phyloP scores from a whole-genome alignment of 495 filamentous ascomycete species.

The Thozetella sp. region DNA sequence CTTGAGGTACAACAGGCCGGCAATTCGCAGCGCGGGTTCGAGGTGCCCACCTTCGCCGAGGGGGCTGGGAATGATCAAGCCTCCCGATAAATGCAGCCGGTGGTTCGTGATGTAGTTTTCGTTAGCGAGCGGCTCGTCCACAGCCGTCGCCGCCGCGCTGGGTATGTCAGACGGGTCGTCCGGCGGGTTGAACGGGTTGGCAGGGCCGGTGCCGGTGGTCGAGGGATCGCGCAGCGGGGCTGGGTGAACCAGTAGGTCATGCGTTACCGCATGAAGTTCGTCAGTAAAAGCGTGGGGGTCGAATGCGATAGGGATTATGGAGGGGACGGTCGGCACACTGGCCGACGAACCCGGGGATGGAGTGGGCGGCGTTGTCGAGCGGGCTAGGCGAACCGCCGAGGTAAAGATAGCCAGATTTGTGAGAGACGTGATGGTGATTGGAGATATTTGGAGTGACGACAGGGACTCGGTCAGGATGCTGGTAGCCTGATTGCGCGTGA shows the following conservation, averaged over 20 bases:
- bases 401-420: constrained; percentile 15
- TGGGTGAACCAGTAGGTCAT: constrained; percentile 20
- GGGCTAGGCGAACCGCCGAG: constrained; percentile 14
- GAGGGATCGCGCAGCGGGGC: constrained; percentile 12
- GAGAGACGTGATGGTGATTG: constrained; percentile 10
- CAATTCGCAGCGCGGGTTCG: constrained; percentile 23
- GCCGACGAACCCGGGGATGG: not conserved
- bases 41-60: constrained; percentile 2
- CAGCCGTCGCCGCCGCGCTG: not conserved
- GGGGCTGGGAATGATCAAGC: constrained; percentile 10
- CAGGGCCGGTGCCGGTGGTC: not conserved
- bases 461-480: constrained; percentile 14
- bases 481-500: constrained; percentile 4
- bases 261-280: constrained; percentile 20
- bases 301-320: constrained; percentile 8
- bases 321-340: not conserved
- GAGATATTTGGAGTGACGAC: constrained; percentile 8
- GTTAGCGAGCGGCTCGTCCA: constrained; percentile 4
- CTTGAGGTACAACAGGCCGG: constrained; percentile 21
- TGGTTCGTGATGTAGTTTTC: constrained; percentile 20
- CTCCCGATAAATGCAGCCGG: constrained; percentile 9
- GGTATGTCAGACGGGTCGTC: not conserved
- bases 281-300: constrained; percentile 27
- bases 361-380: not conserved
- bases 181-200: constrained; percentile 6